Evolutionary conservation across 2,329 filamentous ascomycete species (phyloP), one percentile per base, ranked within the genome.

Genomic region (Hymenoscyphus linearis): DNA sequence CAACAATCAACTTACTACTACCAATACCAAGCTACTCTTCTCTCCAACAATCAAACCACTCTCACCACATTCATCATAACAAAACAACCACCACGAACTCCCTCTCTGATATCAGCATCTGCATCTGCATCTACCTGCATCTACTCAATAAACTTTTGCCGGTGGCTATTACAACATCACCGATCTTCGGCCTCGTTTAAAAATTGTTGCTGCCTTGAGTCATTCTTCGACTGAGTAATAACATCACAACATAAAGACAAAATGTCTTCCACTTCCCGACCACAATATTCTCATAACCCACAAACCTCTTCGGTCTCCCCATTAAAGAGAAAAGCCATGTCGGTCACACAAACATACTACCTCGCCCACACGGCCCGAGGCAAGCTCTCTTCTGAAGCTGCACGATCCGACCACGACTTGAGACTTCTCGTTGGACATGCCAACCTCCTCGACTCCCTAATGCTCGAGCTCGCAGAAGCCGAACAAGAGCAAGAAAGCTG

Each of bases 321-420:
- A 60, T 65, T 67, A 18, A 78, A 79, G 75, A 82, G 89, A 80
- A 90, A 92, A 78, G 93, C 89, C 79, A 98, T 98, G 95, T 96
- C 90, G 76, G 89, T 98, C 80, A 96, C 93, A 31, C 92, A 97
- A 79, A 98, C 93, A 65, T 99, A 98, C 88, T 96, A 91, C 81
- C 89, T 98, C 72, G 95, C 95, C 75, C 93, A 96, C 83, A 93
- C 93, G 78, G 95, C 95, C 74, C 87, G 95, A 76, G 89, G 88
- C 71, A 99, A 99, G 91, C 92, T 99, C 74, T 92, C 92, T 68
- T 85, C 84, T 67, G 93, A 98, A 80, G 95, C 95, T 80, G 86
- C 87, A 77, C 88, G 89, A 72, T 82, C 91, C 71, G 93, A 98
- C 75, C 95, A 98, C 83, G 87, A 98, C 81, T 90, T 99, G 66